phyloP scores from a whole-genome alignment of 2,329 filamentous ascomycete species.

The Dactylella cylindrospora region DNA sequence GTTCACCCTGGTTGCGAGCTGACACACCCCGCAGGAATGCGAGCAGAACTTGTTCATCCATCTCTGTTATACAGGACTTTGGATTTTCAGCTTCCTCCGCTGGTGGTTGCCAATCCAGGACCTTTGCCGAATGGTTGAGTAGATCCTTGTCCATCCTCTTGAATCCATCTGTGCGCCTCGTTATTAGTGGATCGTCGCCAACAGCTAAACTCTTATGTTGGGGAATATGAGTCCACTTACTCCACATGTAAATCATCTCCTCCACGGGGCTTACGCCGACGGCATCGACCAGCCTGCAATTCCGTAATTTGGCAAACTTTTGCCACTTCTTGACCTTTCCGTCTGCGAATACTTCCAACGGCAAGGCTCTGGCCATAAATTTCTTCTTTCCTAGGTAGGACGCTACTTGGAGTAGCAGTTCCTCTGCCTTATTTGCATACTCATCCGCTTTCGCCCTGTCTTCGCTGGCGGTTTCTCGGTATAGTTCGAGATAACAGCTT shows the following conservation, averaged over 20 bases:
- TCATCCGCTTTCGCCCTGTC: constrained; percentile 59
- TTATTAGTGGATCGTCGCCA: background rate
- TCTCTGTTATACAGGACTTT: constrained; percentile 52
- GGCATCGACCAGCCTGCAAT: constrained; percentile 72
- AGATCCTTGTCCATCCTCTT: constrained; percentile 73
- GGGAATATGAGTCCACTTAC: constrained; percentile 39
- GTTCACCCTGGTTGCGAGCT: constrained; percentile 64
- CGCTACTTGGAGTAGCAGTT: constrained; percentile 71
- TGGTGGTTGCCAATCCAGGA: constrained; percentile 62
- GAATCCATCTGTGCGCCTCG: constrained; percentile 60
- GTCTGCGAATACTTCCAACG: constrained; percentile 81
- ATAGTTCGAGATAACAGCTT: constrained; percentile 75
- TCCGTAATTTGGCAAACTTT: constrained; percentile 67
- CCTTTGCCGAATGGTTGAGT: constrained; percentile 64
- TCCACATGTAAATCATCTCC: constrained; percentile 95
- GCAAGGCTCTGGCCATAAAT: constrained; percentile 85
- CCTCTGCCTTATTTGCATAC: constrained; percentile 58
- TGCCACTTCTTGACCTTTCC: constrained; percentile 90
- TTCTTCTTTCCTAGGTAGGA: constrained; percentile 78
- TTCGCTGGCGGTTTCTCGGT: constrained; percentile 64
- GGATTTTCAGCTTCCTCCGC: constrained; percentile 60
- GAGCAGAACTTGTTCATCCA: constrained; percentile 66
- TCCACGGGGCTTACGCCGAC: constrained; percentile 77
- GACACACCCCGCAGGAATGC: constrained; percentile 68
- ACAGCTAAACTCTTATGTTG: background rate